Evolutionary conservation across 345 rosid species (phyloP).

Genomic region (Pugionium cornutum): DNA sequence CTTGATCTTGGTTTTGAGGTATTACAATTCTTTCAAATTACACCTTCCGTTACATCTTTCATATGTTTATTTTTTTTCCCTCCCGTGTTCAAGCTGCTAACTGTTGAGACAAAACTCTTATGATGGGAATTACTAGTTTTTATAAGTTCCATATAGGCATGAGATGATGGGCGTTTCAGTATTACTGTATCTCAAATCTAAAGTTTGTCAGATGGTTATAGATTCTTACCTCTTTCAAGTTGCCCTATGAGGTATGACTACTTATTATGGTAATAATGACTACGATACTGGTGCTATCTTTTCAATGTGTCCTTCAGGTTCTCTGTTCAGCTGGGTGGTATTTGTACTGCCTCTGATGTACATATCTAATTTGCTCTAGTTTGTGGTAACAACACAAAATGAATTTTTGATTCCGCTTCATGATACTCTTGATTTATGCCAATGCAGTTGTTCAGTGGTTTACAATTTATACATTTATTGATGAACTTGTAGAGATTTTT

Average conservation of each 20-base stretch:
- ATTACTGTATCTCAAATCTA: constrained; percentile 49
- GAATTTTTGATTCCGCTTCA: constrained; percentile 37
- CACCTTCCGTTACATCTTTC: constrained; percentile 33
- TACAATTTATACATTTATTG: constrained; percentile 50
- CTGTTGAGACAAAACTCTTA: constrained; percentile 40
- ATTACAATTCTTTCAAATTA: constrained; percentile 63
- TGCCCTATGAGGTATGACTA: constrained; percentile 59
- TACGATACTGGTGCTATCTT: constrained; percentile 60
- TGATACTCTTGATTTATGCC: constrained; percentile 33
- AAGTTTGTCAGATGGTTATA: constrained; percentile 55
- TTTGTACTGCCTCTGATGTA: constrained; percentile 78
- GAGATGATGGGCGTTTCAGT: constrained; percentile 50
- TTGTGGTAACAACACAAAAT: constrained; percentile 79
- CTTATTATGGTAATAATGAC: constrained; percentile 39
- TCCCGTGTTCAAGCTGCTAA: constrained; percentile 46
- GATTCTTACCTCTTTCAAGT: constrained; percentile 50
- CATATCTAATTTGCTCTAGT: constrained; percentile 80
- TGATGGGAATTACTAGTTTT: constrained; percentile 41
- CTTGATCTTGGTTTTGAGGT: constrained; percentile 80
- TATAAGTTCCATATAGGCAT: constrained; percentile 45
- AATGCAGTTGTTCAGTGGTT: constrained; percentile 21
- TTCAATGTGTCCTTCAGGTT: constrained; percentile 86
- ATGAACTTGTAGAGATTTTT: constrained; percentile 61
- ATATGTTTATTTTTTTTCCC: constrained; percentile 27
- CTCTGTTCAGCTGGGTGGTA: constrained; percentile 86